These are phyloP conservation scores for Diplocarpon mali DNA, from an alignment of 2,329 filamentous ascomycete species.

Conservation along the genomic window DNA sequence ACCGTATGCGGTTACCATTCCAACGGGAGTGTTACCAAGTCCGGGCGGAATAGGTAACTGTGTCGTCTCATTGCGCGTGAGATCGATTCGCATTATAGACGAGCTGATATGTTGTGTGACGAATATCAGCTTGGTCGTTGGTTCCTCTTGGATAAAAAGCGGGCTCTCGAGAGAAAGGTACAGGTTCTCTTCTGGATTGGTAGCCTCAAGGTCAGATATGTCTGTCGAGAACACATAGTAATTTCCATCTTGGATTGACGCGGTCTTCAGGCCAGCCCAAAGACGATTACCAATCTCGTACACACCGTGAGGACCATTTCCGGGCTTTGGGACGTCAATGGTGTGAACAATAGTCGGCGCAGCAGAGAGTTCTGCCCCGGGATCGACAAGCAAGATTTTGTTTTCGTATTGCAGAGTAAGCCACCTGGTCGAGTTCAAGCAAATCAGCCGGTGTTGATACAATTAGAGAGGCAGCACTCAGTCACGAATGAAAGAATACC, in stretches of 20 bases:
- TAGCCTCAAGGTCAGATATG: not conserved
- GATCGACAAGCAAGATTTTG: not conserved
- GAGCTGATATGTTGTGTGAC: not conserved
- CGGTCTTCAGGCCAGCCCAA: not conserved
- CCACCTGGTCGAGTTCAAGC: not conserved
- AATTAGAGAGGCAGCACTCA: not conserved
- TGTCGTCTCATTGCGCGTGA: not conserved
- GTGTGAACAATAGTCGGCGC: not conserved
- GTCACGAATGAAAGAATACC: no score
- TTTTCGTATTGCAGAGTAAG: not conserved
- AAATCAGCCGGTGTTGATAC: not conserved
- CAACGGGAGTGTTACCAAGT: not conserved
- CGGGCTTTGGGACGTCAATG: not conserved
- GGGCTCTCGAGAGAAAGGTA: not conserved
- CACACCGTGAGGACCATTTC: not conserved
- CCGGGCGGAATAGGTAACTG: constrained; percentile 1
- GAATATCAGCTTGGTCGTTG: not conserved
- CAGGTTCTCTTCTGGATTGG: not conserved
- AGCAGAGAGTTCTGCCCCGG: not conserved
- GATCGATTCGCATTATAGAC: not conserved
- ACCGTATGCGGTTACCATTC: not conserved
- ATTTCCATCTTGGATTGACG: not conserved
- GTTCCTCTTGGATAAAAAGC: not conserved
- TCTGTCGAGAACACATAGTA: constrained; percentile 1
- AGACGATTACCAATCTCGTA: not conserved